Conservation (phyloP, 495 filamentous ascomycete genomes). For the Aspergillus panamensis region DNA sequence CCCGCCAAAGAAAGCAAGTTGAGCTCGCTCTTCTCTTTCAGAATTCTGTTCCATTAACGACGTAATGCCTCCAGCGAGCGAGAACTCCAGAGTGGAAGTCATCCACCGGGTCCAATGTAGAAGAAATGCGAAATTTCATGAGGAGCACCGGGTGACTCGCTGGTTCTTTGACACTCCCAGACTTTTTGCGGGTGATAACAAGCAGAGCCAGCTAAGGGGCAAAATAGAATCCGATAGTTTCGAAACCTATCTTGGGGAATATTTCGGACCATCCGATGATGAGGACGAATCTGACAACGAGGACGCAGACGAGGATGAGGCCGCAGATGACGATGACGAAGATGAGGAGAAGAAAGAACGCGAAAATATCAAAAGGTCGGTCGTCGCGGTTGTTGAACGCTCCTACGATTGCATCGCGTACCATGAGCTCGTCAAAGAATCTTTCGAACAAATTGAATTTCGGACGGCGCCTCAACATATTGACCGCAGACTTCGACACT, state of each 20-base stretch:
- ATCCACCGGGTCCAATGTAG: no score
- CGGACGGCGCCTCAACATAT: no score
- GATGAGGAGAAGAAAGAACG: background rate
- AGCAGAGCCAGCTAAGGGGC: background rate
- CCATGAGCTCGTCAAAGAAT: background rate
- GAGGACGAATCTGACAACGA: background rate
- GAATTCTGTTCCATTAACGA: no score
- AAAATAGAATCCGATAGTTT: background rate
- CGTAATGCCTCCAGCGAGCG: no score
- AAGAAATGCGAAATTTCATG: background rate
- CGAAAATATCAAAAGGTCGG: background rate
- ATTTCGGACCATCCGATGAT: background rate
- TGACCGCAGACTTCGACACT: no score
- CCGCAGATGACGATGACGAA: background rate
- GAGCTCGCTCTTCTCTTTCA: no score
- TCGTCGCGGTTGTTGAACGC: background rate
- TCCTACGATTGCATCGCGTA: background rate
- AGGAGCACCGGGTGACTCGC: background rate
- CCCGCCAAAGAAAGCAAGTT: no score
- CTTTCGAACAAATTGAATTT: background rate
- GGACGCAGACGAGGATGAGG: no score
- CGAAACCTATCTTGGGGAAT: background rate
- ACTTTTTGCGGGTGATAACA: slow-evolving; percentile 5
- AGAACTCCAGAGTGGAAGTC: no score
- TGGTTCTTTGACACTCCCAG: background rate